Percentiles rank a stretch among this genome's conserved stretches.
Evolutionary conservation across 805 yeast species (phyloP).

Genomic region (Kuraishia floccosa): DNA sequence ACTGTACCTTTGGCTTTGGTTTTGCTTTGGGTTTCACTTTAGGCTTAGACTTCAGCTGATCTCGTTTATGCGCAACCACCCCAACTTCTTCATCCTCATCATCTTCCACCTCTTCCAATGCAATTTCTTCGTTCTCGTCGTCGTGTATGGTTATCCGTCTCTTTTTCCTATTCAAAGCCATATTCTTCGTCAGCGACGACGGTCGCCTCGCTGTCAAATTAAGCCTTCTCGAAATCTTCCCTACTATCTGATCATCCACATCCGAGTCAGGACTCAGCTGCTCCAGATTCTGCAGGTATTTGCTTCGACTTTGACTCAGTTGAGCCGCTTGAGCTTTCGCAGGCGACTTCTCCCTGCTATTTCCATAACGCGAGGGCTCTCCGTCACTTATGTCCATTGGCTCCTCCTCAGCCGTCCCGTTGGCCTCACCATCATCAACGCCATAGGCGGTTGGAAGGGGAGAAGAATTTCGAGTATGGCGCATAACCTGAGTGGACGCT

Average conservation of each 20-base stretch:
- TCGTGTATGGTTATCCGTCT: conserved; percentile 16
- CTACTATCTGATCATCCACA: conserved; percentile 4
- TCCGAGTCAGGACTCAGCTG: conserved; percentile 8
- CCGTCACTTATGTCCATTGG: conserved; percentile 1
- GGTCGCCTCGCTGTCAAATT: too few species aligned
- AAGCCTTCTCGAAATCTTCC: too few species aligned
- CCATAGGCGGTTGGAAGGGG: neutral
- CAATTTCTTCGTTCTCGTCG: conserved; percentile 24
- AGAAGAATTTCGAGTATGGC: too few species aligned
- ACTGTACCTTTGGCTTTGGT: too few species aligned
- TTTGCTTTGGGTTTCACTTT: too few species aligned
- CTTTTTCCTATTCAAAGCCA: conserved; percentile 3
- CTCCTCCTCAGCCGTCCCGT: conserved; percentile 2
- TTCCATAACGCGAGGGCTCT: too few species aligned
- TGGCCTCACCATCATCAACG: neutral
- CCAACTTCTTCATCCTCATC: conserved; percentile 2
- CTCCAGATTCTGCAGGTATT: conserved; percentile 4
- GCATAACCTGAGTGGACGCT: neutral
- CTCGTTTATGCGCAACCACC: conserved; percentile 6
- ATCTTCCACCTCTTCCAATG: conserved; percentile 12
- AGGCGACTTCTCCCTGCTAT: conserved; percentile 3
- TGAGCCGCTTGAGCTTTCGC: conserved; percentile 3
- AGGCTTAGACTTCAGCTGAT: conserved; percentile 5
- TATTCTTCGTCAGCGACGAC: conserved; percentile 1
- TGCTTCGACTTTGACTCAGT: conserved; percentile 1